A percentile compares a stretch with the other conserved stretches of the same genome.
These are phyloP conservation scores for Trichoderma aggressivum DNA, from an alignment of 2,329 filamentous ascomycete genomes.

Conservation along the genomic window DNA sequence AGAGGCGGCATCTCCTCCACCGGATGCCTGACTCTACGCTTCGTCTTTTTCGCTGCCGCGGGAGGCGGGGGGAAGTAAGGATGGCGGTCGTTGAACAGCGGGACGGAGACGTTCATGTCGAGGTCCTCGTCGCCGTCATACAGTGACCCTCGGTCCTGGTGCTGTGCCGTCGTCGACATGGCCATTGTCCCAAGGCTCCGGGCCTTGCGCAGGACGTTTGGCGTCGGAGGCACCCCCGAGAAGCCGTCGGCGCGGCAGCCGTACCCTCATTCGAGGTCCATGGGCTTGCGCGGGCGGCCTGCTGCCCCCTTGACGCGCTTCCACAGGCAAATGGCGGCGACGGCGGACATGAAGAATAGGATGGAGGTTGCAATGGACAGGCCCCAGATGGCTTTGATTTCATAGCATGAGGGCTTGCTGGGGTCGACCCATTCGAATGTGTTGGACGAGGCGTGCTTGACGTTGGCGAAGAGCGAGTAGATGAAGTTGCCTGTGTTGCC, in stretches of 20 bases:
- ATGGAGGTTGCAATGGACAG: slow-evolving; percentile 74
- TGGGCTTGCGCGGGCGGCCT: slow-evolving; percentile 29
- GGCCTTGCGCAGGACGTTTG: slow-evolving; percentile 25
- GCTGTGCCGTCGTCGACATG: slow-evolving; percentile 27
- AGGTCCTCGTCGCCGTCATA: slow-evolving; percentile 29
- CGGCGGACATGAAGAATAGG: slow-evolving; percentile 45
- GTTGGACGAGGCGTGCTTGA: slow-evolving; percentile 22
- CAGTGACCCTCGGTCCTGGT: slow-evolving; percentile 27
- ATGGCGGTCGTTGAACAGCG: slow-evolving; percentile 19
- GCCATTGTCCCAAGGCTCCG: slow-evolving; percentile 39
- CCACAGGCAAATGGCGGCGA: not conserved
- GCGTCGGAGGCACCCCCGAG: slow-evolving; percentile 23
- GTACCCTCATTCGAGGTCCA: slow-evolving; percentile 52
- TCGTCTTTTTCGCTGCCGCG: slow-evolving; percentile 33
- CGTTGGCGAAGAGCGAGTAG: slow-evolving; percentile 41
- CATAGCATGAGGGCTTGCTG: slow-evolving; percentile 65
- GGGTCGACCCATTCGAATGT: slow-evolving; percentile 47
- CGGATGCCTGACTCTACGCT: slow-evolving; percentile 28
- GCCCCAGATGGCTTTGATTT: slow-evolving; percentile 87
- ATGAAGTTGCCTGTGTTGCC: slow-evolving; percentile 45
- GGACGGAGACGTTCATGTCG: slow-evolving; percentile 25
- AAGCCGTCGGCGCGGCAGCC: slow-evolving; percentile 44
- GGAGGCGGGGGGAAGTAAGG: slow-evolving; percentile 36
- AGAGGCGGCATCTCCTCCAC: slow-evolving; percentile 31
- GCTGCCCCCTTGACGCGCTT: not conserved